A percentile compares a stretch with the other conserved stretches of the same genome.
These are phyloP conservation scores for Saccharomyces pastorianus DNA, from an alignment of 1,139 yeast species.

Conservation along the genomic window DNA sequence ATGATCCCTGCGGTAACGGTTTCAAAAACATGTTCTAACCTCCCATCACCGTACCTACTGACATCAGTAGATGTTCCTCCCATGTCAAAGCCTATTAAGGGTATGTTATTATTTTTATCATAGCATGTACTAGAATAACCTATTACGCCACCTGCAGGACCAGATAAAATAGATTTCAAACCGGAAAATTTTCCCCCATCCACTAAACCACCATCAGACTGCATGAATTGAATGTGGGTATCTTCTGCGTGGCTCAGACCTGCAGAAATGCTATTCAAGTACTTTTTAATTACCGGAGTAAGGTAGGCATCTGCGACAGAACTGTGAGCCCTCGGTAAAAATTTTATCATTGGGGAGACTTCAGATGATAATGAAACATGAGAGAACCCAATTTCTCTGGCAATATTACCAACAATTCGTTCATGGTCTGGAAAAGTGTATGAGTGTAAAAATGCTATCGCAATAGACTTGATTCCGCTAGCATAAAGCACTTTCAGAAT, in stretches of 20 bases:
- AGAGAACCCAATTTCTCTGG: slow-evolving; percentile 50
- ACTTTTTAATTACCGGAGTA: slow-evolving; percentile 62
- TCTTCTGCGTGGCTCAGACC: slow-evolving; percentile 48
- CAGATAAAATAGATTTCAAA: slow-evolving; percentile 46
- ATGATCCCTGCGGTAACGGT: slow-evolving; percentile 50
- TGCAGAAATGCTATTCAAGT: slow-evolving; percentile 49
- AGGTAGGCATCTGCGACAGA: slow-evolving; percentile 71
- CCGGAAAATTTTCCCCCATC: slow-evolving; percentile 45
- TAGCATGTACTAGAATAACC: slow-evolving; percentile 48
- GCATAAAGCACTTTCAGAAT: slow-evolving; percentile 39
- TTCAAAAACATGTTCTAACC: slow-evolving; percentile 48
- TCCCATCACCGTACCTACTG: slow-evolving; percentile 39
- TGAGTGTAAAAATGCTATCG: slow-evolving; percentile 61
- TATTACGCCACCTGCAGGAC: slow-evolving; percentile 60
- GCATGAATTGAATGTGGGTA: slow-evolving; percentile 45
- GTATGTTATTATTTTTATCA: slow-evolving; percentile 36
- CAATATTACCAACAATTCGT: slow-evolving; percentile 46
- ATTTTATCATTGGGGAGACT: slow-evolving; percentile 66
- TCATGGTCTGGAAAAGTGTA: slow-evolving; percentile 67
- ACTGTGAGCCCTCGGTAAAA: slow-evolving; percentile 63
- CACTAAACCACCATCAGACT: slow-evolving; percentile 54
- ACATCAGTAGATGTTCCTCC: slow-evolving; percentile 60
- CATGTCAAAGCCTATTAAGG: slow-evolving; percentile 53
- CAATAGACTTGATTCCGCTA: slow-evolving; percentile 55
- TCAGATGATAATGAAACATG: slow-evolving; percentile 59